Evolutionary conservation across 306 rosid species (phyloP), one percentile per base, ranked within the genome.

Genomic region (Gillenia trifoliata): DNA sequence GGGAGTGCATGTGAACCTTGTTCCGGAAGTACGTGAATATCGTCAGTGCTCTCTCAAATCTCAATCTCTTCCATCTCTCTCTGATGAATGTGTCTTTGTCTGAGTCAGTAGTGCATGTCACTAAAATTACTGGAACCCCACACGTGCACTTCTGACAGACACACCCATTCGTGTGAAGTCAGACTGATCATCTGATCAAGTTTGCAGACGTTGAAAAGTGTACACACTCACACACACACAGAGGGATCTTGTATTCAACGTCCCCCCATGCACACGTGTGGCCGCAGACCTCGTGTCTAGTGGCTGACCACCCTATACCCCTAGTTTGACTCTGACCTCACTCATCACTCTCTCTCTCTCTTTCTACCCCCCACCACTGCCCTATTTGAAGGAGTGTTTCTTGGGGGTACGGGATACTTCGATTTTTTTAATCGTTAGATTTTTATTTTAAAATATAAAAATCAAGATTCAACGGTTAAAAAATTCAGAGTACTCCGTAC

Each of bases 81-180:
- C 38, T 62, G 11, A 36, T 36, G 41, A 36, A 36, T 8, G 13
- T 1, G 15, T 13, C 19, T 3, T 3, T 41, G 47, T 41, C 3
- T 3, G n/a, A n/a, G 80, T 70, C 82, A 43, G 66, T 50, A 43
- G 66, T 50, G 71, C 57, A 6, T 45, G 13, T 26, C 74, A 28
- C 57, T 26, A 16, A 26, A 28, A 40, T 30, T 29, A 62, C 28
- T 23, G 31, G 31, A 17, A 8, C 10, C 20, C 63, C 73, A 34
- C 83, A 83, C 86, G 86, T 83, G 86, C 83, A 55, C 2, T 11
- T 62, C 79, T 59, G 76, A 72, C 67, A 49, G 33, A 52, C 66
- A 26, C 41, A 72, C 66, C 78, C 86, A 76, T 76, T 79, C 81
- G 86, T 83, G 79, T 41, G 75, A 34, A 43, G 41, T 23, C 41